phyloP scores from a whole-genome alignment of 2,329 filamentous ascomycete genomes.

The Ascomycota sp. region DNA sequence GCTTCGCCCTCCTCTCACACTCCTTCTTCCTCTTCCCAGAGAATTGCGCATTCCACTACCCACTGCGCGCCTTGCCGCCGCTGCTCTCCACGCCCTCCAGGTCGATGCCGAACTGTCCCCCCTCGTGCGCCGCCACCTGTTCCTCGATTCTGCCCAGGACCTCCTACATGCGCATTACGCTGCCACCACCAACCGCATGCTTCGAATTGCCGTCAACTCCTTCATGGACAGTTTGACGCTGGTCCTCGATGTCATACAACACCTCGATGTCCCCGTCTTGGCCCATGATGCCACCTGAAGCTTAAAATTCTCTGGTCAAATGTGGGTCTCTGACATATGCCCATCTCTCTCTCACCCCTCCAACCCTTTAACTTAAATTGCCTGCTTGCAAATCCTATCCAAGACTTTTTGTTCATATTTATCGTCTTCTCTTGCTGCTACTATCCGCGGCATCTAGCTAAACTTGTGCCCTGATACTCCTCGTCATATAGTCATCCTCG shows the following conservation, averaged over 20 bases:
- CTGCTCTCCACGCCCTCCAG: slow-evolving; percentile 53
- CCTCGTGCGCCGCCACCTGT: slow-evolving; percentile 54
- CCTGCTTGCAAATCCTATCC: no score
- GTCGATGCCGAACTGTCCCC: slow-evolving; percentile 83
- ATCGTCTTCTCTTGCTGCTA: no score
- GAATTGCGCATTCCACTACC: slow-evolving; percentile 66
- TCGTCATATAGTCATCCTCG: no score
- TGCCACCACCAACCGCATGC: slow-evolving; percentile 88
- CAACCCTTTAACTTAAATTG: no score
- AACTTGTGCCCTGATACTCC: no score
- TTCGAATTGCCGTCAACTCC: slow-evolving; percentile 86
- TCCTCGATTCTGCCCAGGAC: slow-evolving; percentile 18
- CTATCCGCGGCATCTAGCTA: no score
- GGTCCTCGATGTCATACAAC: slow-evolving; percentile 74
- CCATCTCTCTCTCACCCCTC: no score
- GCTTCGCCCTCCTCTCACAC: slow-evolving; percentile 3
- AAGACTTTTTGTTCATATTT: no score
- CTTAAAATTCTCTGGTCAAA: no score
- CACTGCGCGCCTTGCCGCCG: slow-evolving; percentile 52
- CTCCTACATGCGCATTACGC: slow-evolving; percentile 58
- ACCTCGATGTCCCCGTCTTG: slow-evolving; percentile 70
- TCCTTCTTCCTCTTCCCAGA: slow-evolving; percentile 19
- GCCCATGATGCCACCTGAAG: slow-evolving; percentile 12
- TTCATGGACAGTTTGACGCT: slow-evolving; percentile 83
- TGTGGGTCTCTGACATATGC: no score